Base-by-base conservation (phyloP, 208 protist species). In the Acanthamoeba healyi region DNA sequence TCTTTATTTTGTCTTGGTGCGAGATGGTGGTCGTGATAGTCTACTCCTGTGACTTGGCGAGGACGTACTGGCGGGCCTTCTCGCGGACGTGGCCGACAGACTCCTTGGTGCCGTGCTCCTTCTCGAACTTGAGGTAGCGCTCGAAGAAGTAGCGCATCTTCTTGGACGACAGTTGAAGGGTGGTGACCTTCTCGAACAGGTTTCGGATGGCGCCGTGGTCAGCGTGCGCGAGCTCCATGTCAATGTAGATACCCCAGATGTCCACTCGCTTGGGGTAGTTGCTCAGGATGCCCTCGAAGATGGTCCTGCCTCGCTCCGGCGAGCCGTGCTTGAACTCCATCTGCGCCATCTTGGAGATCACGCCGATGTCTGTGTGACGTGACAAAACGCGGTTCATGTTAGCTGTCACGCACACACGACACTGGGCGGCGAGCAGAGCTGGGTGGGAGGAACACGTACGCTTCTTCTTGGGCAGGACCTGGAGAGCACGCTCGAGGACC, bases 91-190 rank as follows among this genome's bases (percentile, higher is more conserved):
- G 96, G 91, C 99, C 98, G 29, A 99, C 97, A 44, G 97, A 95
- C 10, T 95, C 95, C 51, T 95, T 94, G 44, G 95, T 95, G 63
- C 98, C 99, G 95, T 99, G 93, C 36, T 96, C 96, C 96, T 98
- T 98, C 97, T 99, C 99, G 96, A 99, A 99, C 15, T 97, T 79
- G 29, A 99, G 96, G 95, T 98, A 99, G 26, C 98, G 97, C 84
- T 99, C 99, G 82, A 99, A 98, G 72, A 99, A 97, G 72, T 94
- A 97, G 82, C 97, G 97, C 95, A 98, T 98, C 87, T 98, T 98
- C 94, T 98, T 98, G n/a, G 95, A 95, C 6, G 96, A 98, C 5
- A 98, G 87, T 22, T 97, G 95, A 7, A 98, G 86, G 32, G 51
- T 94, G 34, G 94, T 95, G 9, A 94, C 94, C 70, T 97, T 88